A percentile compares a stretch with the other conserved stretches of the same genome.
Evolutionary conservation across 768 basidiomycete species (phyloP).

Genomic region (Leccinum obscurum): DNA sequence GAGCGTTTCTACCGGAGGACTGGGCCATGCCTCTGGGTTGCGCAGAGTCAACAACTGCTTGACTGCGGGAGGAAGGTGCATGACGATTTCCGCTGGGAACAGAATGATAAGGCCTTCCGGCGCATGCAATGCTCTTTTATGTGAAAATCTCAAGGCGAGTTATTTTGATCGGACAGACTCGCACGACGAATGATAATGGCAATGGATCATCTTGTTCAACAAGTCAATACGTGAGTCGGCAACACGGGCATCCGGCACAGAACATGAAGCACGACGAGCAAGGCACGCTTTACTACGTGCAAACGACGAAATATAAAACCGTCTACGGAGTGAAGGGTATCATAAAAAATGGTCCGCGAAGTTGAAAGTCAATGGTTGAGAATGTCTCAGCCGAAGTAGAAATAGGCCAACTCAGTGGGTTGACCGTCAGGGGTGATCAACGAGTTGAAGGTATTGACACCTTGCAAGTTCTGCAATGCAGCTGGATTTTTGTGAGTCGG

Average conservation of each 20-base stretch:
- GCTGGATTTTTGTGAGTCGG: slow-evolving; percentile 37
- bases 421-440: slow-evolving; percentile 44
- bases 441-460: slow-evolving; percentile 53
- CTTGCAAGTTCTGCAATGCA: slow-evolving; percentile 48
- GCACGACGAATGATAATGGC: neutral
- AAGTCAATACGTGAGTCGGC: slow-evolving; percentile 16
- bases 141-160: neutral
- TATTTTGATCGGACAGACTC: slow-evolving; percentile 1
- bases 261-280: slow-evolving; percentile 15
- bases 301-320: neutral
- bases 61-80: slow-evolving; percentile 58
- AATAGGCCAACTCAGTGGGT: slow-evolving; percentile 53
- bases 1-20: slow-evolving; percentile 55
- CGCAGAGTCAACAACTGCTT: slow-evolving; percentile 73
- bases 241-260: slow-evolving; percentile 24
- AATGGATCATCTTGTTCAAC: slow-evolving; percentile 23
- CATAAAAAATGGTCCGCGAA: slow-evolving; percentile 7
- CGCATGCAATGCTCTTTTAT: slow-evolving; percentile 8
- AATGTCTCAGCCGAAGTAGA: slow-evolving; percentile 40
- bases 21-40: slow-evolving; percentile 57
- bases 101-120: neutral
- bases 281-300: slow-evolving; percentile 6
- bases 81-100: slow-evolving; percentile 32
- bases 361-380: neutral
- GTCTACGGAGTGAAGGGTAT: slow-evolving; percentile 25